Conservation (phyloP, 139 green algal species). For the Deuterostichococcus epilithicus region DNA sequence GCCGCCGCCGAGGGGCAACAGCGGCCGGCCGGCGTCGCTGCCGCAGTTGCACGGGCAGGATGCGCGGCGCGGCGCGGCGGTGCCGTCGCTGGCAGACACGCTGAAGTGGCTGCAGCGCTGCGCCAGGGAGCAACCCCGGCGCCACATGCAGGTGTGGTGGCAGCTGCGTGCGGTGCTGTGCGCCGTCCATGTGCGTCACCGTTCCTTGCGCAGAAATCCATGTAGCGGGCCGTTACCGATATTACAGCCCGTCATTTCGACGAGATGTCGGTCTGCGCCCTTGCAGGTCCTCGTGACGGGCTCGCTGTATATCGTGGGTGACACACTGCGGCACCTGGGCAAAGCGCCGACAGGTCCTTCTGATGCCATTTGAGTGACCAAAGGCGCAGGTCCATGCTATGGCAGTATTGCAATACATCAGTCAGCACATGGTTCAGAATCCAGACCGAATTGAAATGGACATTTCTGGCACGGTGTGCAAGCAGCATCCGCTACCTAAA, state of each 20-base stretch:
- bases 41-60: constrained; percentile 17
- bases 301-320: constrained; percentile 92
- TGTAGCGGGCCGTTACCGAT: no score
- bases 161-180: no score
- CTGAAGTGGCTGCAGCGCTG: constrained; percentile 56
- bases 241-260: no score
- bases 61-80: constrained; percentile 33
- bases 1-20: not conserved
- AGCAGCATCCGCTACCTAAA: no score
- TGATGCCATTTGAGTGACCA: no score
- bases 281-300: constrained; percentile 91
- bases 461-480: no score
- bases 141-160: constrained; percentile 23
- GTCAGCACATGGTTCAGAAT: no score
- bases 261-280: constrained; percentile 5
- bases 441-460: no score
- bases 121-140: constrained; percentile 13
- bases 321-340: constrained; percentile 68
- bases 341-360: not conserved
- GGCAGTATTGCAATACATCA: no score
- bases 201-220: no score
- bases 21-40: not conserved
- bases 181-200: no score
- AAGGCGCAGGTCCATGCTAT: no score
- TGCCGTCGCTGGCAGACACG: constrained; percentile 50